Base-by-base conservation (phyloP, 2,329 filamentous ascomycete genomes). In the Trichoderma cornu-damae region DNA sequence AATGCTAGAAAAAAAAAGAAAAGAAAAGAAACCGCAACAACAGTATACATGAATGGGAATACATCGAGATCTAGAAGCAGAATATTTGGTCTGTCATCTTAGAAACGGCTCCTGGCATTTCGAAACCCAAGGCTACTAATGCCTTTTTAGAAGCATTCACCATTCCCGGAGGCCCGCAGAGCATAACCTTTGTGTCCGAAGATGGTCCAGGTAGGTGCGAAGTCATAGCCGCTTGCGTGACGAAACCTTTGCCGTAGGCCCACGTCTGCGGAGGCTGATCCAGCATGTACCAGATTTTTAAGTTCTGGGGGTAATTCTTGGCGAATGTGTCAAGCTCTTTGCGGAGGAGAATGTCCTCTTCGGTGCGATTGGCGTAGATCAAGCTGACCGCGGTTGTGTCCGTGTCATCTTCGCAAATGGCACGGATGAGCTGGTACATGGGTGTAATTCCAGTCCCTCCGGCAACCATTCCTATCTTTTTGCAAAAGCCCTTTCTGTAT, bases 121-220 rank as follows among this genome's bases (percentile, higher is more conserved):
- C 69, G 60, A 78, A 84, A 0, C 81, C 81, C 38, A 84, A 58
- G 7, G 70, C 69, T 0, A 68, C 69, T 60, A 83, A 64, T 5
- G 69, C 70, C 64, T 76, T 79, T 71, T 83, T 85, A 11, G 77
- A 74, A 0, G 79, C 81, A 47, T 77, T 78, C 2, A 85, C 70
- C 81, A 86, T 82, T 0, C 77, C 78, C 0, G 83, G 83, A 0
- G 83, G 83, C 0, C 83, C 83, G 61, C 83, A 86, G 1, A 86
- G 68, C 71, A 84, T 71, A 11, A 82, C 66, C 66, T 82, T 85
- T 2, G 74, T 73, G 12, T 81, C 77, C 0, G 64, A 38, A 0
- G 68, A 71, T 0, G 80, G 68, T 0, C 63, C 61, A 1, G 82
- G 80, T 44, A 86, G 70, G 28, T 66, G 71, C 59, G 79, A 72